phyloP scores from a whole-genome alignment of 2,329 filamentous ascomycete genomes.

The Aspergillus sp. region DNA sequence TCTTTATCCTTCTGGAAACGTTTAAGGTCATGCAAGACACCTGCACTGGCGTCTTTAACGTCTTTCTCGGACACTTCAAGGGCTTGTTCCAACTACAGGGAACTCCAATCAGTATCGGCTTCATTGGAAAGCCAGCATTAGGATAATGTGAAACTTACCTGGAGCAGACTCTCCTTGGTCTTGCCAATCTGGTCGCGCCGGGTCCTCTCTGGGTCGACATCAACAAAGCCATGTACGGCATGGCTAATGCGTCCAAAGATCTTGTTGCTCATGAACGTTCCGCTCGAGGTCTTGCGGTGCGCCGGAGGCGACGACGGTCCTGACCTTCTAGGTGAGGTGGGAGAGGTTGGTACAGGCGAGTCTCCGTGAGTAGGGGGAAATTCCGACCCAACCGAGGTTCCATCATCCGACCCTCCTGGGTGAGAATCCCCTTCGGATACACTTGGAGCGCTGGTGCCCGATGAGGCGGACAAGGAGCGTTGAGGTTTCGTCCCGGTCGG shows the following conservation, averaged over 20 bases:
- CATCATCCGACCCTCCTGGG: slow-evolving; percentile 68
- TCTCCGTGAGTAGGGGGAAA: slow-evolving; percentile 89
- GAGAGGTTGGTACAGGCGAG: slow-evolving; percentile 67
- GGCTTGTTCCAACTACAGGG: slow-evolving; percentile 77
- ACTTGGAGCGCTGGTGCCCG: slow-evolving; percentile 41
- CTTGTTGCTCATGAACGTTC: slow-evolving; percentile 87
- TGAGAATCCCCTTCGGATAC: slow-evolving; percentile 45
- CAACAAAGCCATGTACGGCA: slow-evolving; percentile 92
- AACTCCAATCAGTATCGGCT: neutral
- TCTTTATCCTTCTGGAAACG: slow-evolving; percentile 95
- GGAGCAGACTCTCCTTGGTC: slow-evolving; percentile 79
- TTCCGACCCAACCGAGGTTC: slow-evolving; percentile 90
- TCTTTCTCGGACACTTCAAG: slow-evolving; percentile 85
- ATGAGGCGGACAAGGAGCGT: slow-evolving; percentile 63
- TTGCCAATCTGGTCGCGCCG: slow-evolving; percentile 92
- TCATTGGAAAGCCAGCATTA: neutral
- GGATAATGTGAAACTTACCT: slow-evolving; percentile 39
- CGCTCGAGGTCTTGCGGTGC: slow-evolving; percentile 79
- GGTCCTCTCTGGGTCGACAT: slow-evolving; percentile 91
- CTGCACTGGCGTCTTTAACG: slow-evolving; percentile 86
- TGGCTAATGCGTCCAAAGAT: slow-evolving; percentile 95
- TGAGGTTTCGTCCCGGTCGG: slow-evolving; percentile 49
- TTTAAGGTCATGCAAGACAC: slow-evolving; percentile 84
- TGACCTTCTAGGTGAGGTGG: slow-evolving; percentile 54
- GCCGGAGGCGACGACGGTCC: slow-evolving; percentile 37